Conservation (phyloP, 2,329 filamentous ascomycete genomes). For the Exophiala sp. region DNA sequence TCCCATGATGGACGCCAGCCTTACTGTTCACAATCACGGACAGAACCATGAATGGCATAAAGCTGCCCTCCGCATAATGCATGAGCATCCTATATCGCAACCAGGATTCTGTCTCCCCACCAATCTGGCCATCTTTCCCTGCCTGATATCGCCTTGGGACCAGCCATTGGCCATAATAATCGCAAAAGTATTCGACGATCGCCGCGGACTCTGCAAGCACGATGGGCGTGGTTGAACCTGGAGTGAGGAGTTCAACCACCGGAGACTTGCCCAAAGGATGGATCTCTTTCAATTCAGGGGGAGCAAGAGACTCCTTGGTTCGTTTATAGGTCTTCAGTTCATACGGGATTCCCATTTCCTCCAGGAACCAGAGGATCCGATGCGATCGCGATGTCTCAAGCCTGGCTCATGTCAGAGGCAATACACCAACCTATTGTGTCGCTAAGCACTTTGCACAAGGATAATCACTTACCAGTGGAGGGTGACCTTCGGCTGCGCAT, state of each 20-base stretch:
- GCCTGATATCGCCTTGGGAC: constrained; percentile 51
- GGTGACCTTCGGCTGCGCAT: constrained; percentile 48
- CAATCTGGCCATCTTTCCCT: constrained; percentile 53
- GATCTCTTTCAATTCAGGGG: constrained; percentile 69
- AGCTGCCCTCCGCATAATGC: constrained; percentile 79
- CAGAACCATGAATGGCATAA: constrained; percentile 70
- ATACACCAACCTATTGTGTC: background rate
- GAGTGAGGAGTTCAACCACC: constrained; percentile 62
- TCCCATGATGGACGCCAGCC: constrained; percentile 25
- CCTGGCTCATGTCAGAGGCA: constrained; percentile 48
- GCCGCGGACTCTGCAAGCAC: constrained; percentile 78
- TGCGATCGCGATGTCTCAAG: constrained; percentile 79
- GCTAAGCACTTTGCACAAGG: background rate
- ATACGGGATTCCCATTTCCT: constrained; percentile 76
- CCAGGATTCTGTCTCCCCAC: constrained; percentile 59
- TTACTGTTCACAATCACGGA: constrained; percentile 58
- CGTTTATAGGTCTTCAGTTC: constrained; percentile 78
- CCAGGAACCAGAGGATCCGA: constrained; percentile 79
- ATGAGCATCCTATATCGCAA: constrained; percentile 65
- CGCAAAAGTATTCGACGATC: constrained; percentile 77
- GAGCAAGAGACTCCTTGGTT: constrained; percentile 62
- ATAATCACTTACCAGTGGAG: constrained; percentile 57
- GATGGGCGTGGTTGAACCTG: constrained; percentile 46
- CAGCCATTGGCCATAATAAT: constrained; percentile 55
- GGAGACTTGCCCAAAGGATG: constrained; percentile 88